Percentiles rank a stretch among this genome's conserved stretches.
phyloP scores from a whole-genome alignment of 1,284 basidiomycete genomes.

The Irpex sp. region DNA sequence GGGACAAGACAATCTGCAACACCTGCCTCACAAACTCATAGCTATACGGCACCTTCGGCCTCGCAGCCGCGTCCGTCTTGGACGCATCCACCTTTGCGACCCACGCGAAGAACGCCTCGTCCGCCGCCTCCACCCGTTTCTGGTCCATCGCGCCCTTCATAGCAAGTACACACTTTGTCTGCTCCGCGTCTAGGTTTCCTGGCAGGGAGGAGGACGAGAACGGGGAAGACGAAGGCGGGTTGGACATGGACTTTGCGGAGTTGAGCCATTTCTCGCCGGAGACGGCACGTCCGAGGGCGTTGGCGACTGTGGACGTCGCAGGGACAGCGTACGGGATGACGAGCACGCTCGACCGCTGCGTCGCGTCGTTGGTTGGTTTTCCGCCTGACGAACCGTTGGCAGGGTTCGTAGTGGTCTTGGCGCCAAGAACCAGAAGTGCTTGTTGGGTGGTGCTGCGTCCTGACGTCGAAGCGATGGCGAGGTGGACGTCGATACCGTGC shows the following conservation, averaged over 20 bases:
- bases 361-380: conserved; percentile 16
- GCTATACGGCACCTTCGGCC: conserved; percentile 26
- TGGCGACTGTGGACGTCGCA: conserved; percentile 52
- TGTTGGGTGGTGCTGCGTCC: conserved; percentile 33
- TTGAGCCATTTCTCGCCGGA: conserved; percentile 50
- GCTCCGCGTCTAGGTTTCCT: conserved; percentile 23
- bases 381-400: conserved; percentile 2
- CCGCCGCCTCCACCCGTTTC: conserved; percentile 32
- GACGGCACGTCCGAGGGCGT: conserved; percentile 52
- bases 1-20: conserved; percentile 39
- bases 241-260: background rate
- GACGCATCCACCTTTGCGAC: conserved; percentile 27
- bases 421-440: conserved; percentile 51
- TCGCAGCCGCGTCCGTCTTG: background rate
- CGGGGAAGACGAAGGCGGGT: background rate
- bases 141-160: conserved; percentile 31
- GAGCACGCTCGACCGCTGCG: conserved; percentile 46
- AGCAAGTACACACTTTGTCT: conserved; percentile 31
- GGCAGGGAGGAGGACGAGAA: too few species aligned
- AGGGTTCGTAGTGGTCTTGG: conserved; percentile 25
- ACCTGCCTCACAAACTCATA: conserved; percentile 57
- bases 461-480: conserved; percentile 25
- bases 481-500: conserved; percentile 28
- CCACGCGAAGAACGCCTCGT: conserved; percentile 50
- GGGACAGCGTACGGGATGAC: conserved; percentile 54